Conservation (phyloP, 2,329 filamentous ascomycete species). For the Hysterium pulicare region DNA sequence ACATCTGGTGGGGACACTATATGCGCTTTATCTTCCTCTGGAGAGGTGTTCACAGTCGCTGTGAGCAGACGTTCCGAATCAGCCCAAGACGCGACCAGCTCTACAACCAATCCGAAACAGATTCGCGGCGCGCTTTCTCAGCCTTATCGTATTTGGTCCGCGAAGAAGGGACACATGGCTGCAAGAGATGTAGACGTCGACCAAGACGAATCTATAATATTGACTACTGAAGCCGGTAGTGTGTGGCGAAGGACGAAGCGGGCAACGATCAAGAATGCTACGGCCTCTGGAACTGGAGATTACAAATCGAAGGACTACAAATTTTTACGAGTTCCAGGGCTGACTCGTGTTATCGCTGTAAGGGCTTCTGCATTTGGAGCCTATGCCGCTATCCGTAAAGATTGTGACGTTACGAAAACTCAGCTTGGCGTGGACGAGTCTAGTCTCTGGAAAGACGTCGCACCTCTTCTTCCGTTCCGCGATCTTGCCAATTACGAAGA, state of each 20-base stretch:
- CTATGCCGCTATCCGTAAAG: conserved; percentile 81
- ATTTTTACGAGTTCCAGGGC: conserved; percentile 82
- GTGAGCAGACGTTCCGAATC: conserved; percentile 67
- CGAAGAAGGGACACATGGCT: conserved; percentile 78
- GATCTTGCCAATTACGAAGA: conserved; percentile 50
- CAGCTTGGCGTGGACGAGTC: conserved; percentile 65
- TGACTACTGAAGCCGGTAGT: conserved; percentile 87
- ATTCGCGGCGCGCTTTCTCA: conserved; percentile 77
- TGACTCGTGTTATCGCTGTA: conserved; percentile 80
- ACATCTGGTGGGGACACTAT: conserved; percentile 87
- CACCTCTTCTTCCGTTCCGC: conserved; percentile 65
- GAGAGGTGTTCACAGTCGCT: conserved; percentile 83
- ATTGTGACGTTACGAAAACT: conserved; percentile 75
- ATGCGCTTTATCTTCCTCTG: conserved; percentile 76
- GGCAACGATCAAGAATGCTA: conserved; percentile 70
- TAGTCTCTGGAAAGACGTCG: conserved; percentile 70
- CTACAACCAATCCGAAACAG: conserved; percentile 89
- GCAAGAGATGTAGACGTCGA: conserved; percentile 84
- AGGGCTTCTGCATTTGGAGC: conserved; percentile 86
- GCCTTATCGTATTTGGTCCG: conserved; percentile 83
- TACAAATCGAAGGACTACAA: conserved; percentile 85
- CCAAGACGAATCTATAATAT: conserved; percentile 90
- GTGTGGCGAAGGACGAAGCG: conserved; percentile 89
- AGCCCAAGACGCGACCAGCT: conserved; percentile 56
- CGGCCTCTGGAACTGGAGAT: conserved; percentile 48